Evolutionary conservation across 169 alveolate species (phyloP).

Genomic region (Cystoisospora suis): DNA sequence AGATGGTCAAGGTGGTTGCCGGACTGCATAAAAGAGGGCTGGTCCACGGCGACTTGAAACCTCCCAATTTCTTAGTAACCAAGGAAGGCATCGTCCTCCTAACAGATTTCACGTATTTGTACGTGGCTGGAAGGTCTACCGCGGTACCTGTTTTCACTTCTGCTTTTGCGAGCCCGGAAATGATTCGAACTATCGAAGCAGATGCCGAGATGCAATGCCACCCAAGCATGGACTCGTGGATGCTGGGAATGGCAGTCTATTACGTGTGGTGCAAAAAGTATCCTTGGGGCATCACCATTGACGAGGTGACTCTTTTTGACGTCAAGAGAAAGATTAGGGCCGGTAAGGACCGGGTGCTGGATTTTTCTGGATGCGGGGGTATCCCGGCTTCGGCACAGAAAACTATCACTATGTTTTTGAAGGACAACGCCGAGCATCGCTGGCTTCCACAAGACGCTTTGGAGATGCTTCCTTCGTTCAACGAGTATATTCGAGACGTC

Average conservation of each 20-base stretch:
- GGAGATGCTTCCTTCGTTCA: too few relatives aligned
- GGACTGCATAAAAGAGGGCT: background rate
- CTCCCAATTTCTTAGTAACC: background rate
- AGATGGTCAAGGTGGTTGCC: background rate
- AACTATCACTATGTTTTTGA: too few relatives aligned
- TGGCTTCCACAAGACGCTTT: too few relatives aligned
- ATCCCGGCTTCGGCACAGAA: too few relatives aligned
- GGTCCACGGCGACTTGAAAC: conserved; percentile 16
- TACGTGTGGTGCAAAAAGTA: background rate
- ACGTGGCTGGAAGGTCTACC: background rate
- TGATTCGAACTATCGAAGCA: background rate
- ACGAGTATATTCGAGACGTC: too few relatives aligned
- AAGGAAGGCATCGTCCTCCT: background rate
- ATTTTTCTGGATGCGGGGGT: too few relatives aligned
- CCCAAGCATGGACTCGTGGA: background rate
- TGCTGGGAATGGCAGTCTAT: background rate
- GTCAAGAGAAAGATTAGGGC: too few relatives aligned
- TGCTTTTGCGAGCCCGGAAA: background rate
- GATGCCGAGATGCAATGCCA: background rate
- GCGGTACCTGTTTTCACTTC: background rate
- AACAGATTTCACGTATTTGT: background rate
- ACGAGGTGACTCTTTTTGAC: too few relatives aligned
- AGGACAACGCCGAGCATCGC: too few relatives aligned
- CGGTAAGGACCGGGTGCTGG: too few relatives aligned
- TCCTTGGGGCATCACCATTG: background rate